phyloP scores from a whole-genome alignment of 2,329 filamentous ascomycete species.

The Stemphylium vesicarium region DNA sequence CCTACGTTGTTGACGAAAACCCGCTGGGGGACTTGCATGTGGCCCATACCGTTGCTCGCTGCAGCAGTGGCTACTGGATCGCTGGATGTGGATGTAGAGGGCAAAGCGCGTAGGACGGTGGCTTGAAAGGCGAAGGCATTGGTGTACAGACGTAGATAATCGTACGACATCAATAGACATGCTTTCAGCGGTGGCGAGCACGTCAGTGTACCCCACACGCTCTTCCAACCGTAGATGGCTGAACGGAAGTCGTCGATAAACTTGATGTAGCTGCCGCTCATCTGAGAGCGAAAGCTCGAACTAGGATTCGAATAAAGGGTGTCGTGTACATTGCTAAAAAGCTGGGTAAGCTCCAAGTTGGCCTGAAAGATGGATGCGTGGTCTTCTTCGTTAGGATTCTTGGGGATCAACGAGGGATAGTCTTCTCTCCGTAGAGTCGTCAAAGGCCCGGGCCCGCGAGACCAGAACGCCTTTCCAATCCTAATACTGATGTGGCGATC shows the following conservation, averaged over 20 bases:
- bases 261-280: conserved; percentile 75
- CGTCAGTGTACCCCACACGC: conserved; percentile 69
- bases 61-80: conserved; percentile 5
- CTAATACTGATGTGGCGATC: conserved; percentile 67
- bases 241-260: conserved; percentile 76
- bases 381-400: conserved; percentile 67
- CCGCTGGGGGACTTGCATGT: conserved; percentile 48
- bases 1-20: conserved; percentile 59
- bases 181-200: conserved; percentile 72
- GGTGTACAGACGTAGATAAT: conserved; percentile 75
- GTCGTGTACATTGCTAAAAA: conserved; percentile 77
- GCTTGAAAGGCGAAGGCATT: conserved; percentile 80
- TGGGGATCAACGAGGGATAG: conserved; percentile 69
- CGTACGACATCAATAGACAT: conserved; percentile 72
- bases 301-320: conserved; percentile 74
- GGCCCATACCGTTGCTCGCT: conserved; percentile 4
- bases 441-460: conserved; percentile 71
- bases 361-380: conserved; percentile 73
- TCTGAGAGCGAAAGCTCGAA: conserved; percentile 71
- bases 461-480: conserved; percentile 76
- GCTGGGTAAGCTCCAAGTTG: conserved; percentile 71
- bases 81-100: conserved; percentile 29
- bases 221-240: conserved; percentile 73
- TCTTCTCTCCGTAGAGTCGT: conserved; percentile 69
- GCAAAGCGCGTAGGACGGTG: conserved; percentile 59